Base-by-base conservation (phyloP, 2,329 filamentous ascomycete genomes). In the Arthrobotrys musiformis region DNA sequence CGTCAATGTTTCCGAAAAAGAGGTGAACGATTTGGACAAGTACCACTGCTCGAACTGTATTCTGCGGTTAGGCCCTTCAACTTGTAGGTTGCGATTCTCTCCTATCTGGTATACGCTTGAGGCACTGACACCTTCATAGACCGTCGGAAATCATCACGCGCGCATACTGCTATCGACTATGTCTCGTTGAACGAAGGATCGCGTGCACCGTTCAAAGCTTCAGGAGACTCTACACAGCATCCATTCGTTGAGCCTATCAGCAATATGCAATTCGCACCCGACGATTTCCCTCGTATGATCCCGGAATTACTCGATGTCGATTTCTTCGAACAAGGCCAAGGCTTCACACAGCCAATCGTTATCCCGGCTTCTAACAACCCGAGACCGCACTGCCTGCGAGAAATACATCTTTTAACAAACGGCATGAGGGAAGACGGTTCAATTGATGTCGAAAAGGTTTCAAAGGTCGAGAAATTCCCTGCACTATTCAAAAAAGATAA, bases 161-260 rank as follows among this genome's bases (percentile, higher is more conserved):
- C 89, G 33, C 88, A 90, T 80, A 89, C 88, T 35, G 87, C 88
- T 15, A 90, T 91, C 73, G 90, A 91, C 81, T 91, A 91, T 82
- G 89, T 89, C 60, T 89, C 89, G 56, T 84, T 91, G 44, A 89
- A 91, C 79, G 87, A 90, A 82, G 90, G 90, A 50, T 81, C 80
- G 42, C 74, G 79, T 11, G 80, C 79, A 44, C 86, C 90, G 13
- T 84, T 91, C 63, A 90, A 90, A 81, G 89, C 89, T 1, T 89
- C 89, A 4, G 88, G 88, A 66, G 89, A 91, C 76, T 88, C 88
- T 33, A 84, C 87, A 58, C 89, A 91, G 78, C 90, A 91, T 81
- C 90, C 90, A 81, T 91, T 91, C 81, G 89, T 91, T 68, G 86
- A 89, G 79, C 87, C 88, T 5, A 89, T 91, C 79, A 89, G 89